These are phyloP conservation scores for Colletotrichum magnum DNA, from an alignment of 2,329 filamentous ascomycete species.

Conservation along the genomic window DNA sequence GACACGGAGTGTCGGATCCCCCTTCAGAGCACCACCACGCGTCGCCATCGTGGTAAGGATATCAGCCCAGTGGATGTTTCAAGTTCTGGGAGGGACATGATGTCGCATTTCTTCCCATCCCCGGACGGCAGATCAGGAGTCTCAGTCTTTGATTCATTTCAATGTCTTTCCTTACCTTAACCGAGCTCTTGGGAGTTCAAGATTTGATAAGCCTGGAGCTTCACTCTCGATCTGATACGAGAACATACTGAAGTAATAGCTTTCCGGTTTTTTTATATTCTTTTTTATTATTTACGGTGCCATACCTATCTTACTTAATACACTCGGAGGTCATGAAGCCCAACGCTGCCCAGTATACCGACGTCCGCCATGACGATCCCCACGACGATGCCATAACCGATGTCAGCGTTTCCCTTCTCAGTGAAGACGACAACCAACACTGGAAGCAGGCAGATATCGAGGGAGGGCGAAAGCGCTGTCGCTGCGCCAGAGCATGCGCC, in stretches of 20 bases:
- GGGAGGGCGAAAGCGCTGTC: background rate
- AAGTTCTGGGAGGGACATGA: conserved; percentile 4
- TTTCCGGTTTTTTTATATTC: background rate
- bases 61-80: conserved; percentile 29
- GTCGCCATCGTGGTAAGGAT: conserved; percentile 6
- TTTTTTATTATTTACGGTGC: too few species aligned
- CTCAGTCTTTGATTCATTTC: background rate
- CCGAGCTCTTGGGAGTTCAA: background rate
- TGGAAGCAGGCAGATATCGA: conserved; percentile 33
- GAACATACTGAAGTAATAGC: background rate
- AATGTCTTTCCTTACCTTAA: background rate
- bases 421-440: conserved; percentile 20
- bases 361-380: conserved; percentile 13
- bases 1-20: conserved; percentile 35
- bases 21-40: conserved; percentile 31
- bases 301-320: too few species aligned
- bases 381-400: conserved; percentile 33
- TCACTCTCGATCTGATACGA: background rate
- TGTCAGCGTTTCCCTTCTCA: conserved; percentile 31
- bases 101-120: background rate
- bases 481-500: conserved; percentile 11
- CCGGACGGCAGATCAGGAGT: background rate
- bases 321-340: conserved; percentile 7
- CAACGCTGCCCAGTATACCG: conserved; percentile 12
- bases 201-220: background rate